phyloP scores from a whole-genome alignment of 345 rosid genomes.

The Populus deltoides region DNA sequence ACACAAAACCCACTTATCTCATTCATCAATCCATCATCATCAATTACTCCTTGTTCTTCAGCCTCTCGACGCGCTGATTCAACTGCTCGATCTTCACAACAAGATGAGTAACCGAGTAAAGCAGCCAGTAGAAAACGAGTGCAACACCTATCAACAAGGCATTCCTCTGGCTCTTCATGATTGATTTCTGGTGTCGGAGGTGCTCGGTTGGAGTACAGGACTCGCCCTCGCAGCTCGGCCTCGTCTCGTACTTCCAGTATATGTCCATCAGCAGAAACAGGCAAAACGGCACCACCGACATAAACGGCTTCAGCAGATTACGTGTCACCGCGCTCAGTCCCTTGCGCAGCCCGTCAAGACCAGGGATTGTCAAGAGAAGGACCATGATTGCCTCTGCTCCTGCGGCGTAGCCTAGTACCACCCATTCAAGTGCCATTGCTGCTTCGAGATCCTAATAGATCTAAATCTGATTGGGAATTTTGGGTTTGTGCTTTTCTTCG shows the following conservation, averaged over 20 bases:
- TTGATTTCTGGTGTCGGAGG: constrained; percentile 35
- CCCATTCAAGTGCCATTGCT: constrained; percentile 36
- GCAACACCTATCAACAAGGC: constrained; percentile 29
- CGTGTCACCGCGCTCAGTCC: constrained; percentile 30
- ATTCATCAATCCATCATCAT: too few species aligned
- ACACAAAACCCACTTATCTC: constrained; percentile 16
- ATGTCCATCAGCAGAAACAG: constrained; percentile 35
- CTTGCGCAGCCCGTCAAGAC: constrained; percentile 32
- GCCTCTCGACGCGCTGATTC: constrained; percentile 36
- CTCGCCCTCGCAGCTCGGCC: constrained; percentile 24
- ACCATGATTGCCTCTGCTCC: constrained; percentile 39
- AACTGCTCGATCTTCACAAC: constrained; percentile 34
- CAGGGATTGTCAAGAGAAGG: constrained; percentile 30
- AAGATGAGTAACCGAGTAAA: constrained; percentile 25
- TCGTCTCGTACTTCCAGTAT: constrained; percentile 37
- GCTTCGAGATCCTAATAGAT: neutral
- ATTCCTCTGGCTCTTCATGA: constrained; percentile 41
- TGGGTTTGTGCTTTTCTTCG: neutral
- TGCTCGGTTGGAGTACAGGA: constrained; percentile 28
- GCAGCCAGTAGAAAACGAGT: constrained; percentile 32
- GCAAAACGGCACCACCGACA: constrained; percentile 33
- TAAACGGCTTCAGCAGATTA: constrained; percentile 36
- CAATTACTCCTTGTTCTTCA: constrained; percentile 30
- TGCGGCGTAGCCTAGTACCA: constrained; percentile 32
- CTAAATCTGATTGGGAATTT: constrained; percentile 7